phyloP scores from a whole-genome alignment of 2,329 filamentous ascomycete species.

The Fusarium hainanense region DNA sequence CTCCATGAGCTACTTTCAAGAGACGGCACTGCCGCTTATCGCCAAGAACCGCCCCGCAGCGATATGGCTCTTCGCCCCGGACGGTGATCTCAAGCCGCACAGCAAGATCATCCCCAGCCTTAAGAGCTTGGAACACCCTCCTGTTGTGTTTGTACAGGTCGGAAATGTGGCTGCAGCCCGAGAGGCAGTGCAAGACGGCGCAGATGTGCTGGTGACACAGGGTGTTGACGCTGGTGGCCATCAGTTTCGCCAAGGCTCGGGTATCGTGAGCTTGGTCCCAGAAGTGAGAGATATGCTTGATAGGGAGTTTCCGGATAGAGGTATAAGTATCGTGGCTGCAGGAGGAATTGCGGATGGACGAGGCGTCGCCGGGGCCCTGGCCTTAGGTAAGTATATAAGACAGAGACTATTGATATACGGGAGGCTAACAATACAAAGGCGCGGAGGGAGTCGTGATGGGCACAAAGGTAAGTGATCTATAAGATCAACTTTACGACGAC shows the following conservation, averaged over 20 bases:
- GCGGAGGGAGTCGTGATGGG: conserved; percentile 59
- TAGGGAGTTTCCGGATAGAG: conserved; percentile 49
- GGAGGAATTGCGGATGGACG: conserved; percentile 69
- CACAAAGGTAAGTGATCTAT: conserved; percentile 50
- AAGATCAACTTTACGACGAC: not conserved
- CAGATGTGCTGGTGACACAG: conserved; percentile 71
- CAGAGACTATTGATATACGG: not conserved
- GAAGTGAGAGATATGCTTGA: conserved; percentile 64
- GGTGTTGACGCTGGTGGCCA: conserved; percentile 74
- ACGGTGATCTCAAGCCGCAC: conserved; percentile 54
- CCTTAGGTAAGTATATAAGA: conserved; percentile 58
- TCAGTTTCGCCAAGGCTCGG: conserved; percentile 64
- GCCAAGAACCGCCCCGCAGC: conserved; percentile 65
- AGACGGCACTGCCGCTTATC: conserved; percentile 63
- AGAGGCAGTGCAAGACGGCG: conserved; percentile 58
- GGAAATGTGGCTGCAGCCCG: conserved; percentile 68
- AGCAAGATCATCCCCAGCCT: conserved; percentile 52
- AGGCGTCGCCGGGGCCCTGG: conserved; percentile 65
- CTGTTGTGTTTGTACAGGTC: conserved; percentile 69
- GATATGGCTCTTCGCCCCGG: conserved; percentile 75
- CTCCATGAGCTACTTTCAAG: conserved; percentile 53
- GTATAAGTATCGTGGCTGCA: conserved; percentile 63
- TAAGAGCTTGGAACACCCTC: conserved; percentile 46
- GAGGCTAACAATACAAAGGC: conserved; percentile 44
- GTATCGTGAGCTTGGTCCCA: conserved; percentile 67